Conservation (phyloP, 768 basidiomycete genomes). For the Gymnopilus dilepis region DNA sequence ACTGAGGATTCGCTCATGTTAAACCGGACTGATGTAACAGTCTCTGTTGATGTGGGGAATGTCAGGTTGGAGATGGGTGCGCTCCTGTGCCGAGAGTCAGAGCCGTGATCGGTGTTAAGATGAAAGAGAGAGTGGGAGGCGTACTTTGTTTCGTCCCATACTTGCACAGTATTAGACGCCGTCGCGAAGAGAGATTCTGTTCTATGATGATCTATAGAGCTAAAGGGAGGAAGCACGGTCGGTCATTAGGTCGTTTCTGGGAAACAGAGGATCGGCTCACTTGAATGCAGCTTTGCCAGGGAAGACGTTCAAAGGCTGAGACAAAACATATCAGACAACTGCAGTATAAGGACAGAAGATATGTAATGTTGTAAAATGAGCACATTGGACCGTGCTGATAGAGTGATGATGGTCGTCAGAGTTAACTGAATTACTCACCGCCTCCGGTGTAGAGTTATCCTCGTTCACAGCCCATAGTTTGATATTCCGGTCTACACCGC, state of each 20-base stretch:
- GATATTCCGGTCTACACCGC: slow-evolving; percentile 82
- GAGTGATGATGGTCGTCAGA: slow-evolving; percentile 36
- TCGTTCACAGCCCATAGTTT: slow-evolving; percentile 75
- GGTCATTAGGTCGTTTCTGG: background rate
- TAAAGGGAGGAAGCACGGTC: slow-evolving; percentile 34
- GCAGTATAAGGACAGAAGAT: background rate
- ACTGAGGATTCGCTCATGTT: slow-evolving; percentile 94
- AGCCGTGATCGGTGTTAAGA: slow-evolving; percentile 10
- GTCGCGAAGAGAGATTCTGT: slow-evolving; percentile 92
- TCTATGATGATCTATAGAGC: slow-evolving; percentile 94
- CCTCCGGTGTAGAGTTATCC: slow-evolving; percentile 31
- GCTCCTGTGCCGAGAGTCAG: slow-evolving; percentile 52
- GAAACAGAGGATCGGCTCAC: slow-evolving; percentile 46
- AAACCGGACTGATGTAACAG: slow-evolving; percentile 86
- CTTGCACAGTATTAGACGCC: slow-evolving; percentile 89
- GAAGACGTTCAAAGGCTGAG: slow-evolving; percentile 76
- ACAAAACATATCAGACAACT: slow-evolving; percentile 3
- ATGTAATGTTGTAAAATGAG: slow-evolving; percentile 22
- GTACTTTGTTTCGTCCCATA: slow-evolving; percentile 99
- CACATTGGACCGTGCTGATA: background rate
- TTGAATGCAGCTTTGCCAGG: slow-evolving; percentile 91
- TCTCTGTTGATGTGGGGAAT: slow-evolving; percentile 88
- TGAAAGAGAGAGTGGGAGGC: slow-evolving; percentile 25
- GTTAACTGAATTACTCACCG: slow-evolving; percentile 39
- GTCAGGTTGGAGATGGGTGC: slow-evolving; percentile 86